Base-by-base conservation (phyloP, 495 filamentous ascomycete genomes). In the Xylaria nigripes region DNA sequence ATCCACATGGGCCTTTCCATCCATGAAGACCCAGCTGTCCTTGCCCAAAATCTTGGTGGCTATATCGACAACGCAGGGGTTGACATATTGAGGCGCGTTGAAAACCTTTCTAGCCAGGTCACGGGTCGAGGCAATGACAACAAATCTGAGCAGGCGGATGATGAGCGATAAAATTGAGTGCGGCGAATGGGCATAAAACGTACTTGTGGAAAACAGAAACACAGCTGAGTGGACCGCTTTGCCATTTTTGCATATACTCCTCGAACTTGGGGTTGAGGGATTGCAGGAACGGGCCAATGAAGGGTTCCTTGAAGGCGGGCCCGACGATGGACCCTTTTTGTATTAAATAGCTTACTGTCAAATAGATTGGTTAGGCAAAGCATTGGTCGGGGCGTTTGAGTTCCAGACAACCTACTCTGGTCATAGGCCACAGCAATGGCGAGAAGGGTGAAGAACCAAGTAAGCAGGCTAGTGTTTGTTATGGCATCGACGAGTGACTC, bases 141-240 rank as follows among this genome's bases (percentile, higher is more conserved):
- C 93, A 70, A 98, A 98, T 72, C 90, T 96, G 60, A 6, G 4
- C 12, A 30, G 54, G n/a, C 3, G 23, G 23, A 49, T 19, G 8
- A 45, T 43, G 18, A 58, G 34, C 36, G 16, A 34, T 13, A 18
- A 40, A 12, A 21, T n/a, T n/a, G n/a, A 30, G 16, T 29, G 32
- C 6, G 0, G 43, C 24, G 16, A 23, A 42, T 15, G 12, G 38
- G 29, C 7, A 7, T 19, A 16, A n/a, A 46, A 64, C 88, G 63
- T 81, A 96, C 91, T 98, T 98, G 81, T 98, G 93, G 76, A 98
- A 98, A 56, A 98, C 90, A 12, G 90, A 96, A 54, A 98, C 92
- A 72, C 93, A 98, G 74, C 91, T 96, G 62, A 98, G 77, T 12
- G 84, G 82, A 13, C 87, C 93, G 67, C 88, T 93, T 61, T 81